Evolutionary conservation across 768 basidiomycete genomes (phyloP).

Genomic region (Macrolepiota albuminosa): DNA sequence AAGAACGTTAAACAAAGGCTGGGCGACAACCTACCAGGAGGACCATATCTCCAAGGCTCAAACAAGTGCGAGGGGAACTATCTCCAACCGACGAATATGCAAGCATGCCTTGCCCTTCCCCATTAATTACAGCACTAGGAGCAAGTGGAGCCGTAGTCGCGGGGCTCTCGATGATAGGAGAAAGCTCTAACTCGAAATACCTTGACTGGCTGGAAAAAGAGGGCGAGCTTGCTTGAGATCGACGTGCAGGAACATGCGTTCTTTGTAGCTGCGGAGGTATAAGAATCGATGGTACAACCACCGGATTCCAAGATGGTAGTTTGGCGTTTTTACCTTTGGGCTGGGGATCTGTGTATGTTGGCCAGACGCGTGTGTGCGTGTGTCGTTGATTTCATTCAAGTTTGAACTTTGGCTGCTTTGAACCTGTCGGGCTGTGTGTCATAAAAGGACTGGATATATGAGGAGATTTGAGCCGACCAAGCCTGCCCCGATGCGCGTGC

Average conservation of each 20-base stretch:
- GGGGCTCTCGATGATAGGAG: slow-evolving; percentile 13
- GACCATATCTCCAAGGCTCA: slow-evolving; percentile 2
- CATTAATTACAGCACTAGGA: slow-evolving; percentile 4
- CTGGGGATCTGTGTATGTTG: not conserved
- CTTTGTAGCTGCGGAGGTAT: not conserved
- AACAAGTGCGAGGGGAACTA: not conserved
- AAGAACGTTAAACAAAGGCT: not conserved
- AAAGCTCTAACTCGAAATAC: slow-evolving; percentile 13
- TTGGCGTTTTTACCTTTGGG: not conserved
- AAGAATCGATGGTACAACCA: not conserved
- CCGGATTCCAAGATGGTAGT: not conserved
- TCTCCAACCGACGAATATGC: not conserved
- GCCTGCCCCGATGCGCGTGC: not conserved
- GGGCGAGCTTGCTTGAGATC: not conserved
- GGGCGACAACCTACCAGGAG: slow-evolving; percentile 2
- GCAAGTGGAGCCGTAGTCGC: not conserved
- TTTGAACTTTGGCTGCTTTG: not conserved
- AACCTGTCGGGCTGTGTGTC: not conserved
- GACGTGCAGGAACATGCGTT: not conserved
- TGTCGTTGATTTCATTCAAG: not conserved
- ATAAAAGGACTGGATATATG: not conserved
- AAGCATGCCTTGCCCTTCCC: not conserved
- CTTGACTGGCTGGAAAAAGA: slow-evolving; percentile 9
- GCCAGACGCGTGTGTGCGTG: too few relatives aligned
- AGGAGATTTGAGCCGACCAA: not conserved